These are phyloP conservation scores for Recurvomyces mirabilis DNA, from an alignment of 495 filamentous ascomycete genomes.

Conservation along the genomic window DNA sequence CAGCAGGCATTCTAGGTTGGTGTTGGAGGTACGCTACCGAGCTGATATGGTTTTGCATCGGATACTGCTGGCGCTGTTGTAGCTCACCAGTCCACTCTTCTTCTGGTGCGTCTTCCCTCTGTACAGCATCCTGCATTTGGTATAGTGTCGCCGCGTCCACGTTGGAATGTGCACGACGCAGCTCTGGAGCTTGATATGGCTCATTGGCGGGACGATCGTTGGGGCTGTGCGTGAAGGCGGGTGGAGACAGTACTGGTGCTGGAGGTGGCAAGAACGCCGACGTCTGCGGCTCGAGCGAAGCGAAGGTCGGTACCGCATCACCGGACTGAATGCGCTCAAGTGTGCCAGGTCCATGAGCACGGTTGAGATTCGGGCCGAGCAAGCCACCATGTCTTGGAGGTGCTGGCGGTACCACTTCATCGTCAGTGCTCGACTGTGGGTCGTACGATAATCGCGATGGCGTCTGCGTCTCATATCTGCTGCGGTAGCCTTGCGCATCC, in stretches of 20 bases:
- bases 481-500: constrained; percentile 41
- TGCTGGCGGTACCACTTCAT: constrained; percentile 31
- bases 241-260: constrained; percentile 62
- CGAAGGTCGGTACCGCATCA: constrained; percentile 16
- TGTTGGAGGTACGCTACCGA: constrained; percentile 18
- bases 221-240: constrained; percentile 61
- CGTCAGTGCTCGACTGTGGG: constrained; percentile 15
- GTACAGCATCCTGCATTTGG: constrained; percentile 57
- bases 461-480: constrained; percentile 34
- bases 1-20: constrained; percentile 12
- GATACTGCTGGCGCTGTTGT: constrained; percentile 29
- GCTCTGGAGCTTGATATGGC: constrained; percentile 60
- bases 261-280: constrained; percentile 40
- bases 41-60: constrained; percentile 25
- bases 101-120: constrained; percentile 8
- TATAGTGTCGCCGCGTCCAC: constrained; percentile 71
- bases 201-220: constrained; percentile 53
- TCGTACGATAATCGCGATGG: constrained; percentile 35
- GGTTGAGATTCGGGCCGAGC: constrained; percentile 12
- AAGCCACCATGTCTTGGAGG: constrained; percentile 34
- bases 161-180: constrained; percentile 64
- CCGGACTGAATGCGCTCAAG: constrained; percentile 18
- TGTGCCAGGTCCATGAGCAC: constrained; percentile 1
- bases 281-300: constrained; percentile 1
- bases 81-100: constrained; percentile 22